Base-by-base conservation (phyloP, 176 grass and related monocot genomes). In the Carex scoparia region DNA sequence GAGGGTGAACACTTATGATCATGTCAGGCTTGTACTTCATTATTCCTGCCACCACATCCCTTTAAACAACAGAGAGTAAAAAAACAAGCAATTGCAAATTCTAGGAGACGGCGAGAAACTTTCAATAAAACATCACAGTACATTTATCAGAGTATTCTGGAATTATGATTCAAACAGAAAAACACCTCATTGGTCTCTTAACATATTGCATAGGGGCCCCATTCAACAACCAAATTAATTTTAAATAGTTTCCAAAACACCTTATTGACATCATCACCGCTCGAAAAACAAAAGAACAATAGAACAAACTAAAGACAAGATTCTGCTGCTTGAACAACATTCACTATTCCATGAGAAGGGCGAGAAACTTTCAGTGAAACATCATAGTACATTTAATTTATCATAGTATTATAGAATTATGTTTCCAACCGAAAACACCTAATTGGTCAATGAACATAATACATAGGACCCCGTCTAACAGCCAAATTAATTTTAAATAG, bases 1-100 rank as follows among this genome's bases (percentile, higher is more conserved):
- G 89, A 9, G 94, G 94, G 86, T 97, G 94, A 23, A 97, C 94
- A 77, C 94, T 97, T 69, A 97, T 91, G 69, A 97, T 97, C 23
- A 94, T 88, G 84, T 97, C 90, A 0, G 94, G 94, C 59, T 91
- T 91, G 85, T 97, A 94, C 86, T 92, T 92, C 90, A 87, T 97
- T 63, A 97, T 89, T 79, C 94, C 94, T 35, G 90, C 89, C 10
- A 93, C 87, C 85, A 97, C 89, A 79, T 97, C 64, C 32, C 94
- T 97, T 79, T 44, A 88, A 11, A 53, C n/a, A 75, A 46, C 71
- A 37, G 40, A 16, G 65, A 27, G 38, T 3, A 48, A 63, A 71
- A 65, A 28, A 33, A 13, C 42, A 18, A 15, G 10, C 15, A 62
- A 88, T 73, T 85, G 33, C 12, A 15, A 10, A 78, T 59, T 55